Percentiles rank a stretch among this genome's conserved stretches.
Conservation (phyloP, 2,329 filamentous ascomycete genomes). For the Cadophora gregata region DNA sequence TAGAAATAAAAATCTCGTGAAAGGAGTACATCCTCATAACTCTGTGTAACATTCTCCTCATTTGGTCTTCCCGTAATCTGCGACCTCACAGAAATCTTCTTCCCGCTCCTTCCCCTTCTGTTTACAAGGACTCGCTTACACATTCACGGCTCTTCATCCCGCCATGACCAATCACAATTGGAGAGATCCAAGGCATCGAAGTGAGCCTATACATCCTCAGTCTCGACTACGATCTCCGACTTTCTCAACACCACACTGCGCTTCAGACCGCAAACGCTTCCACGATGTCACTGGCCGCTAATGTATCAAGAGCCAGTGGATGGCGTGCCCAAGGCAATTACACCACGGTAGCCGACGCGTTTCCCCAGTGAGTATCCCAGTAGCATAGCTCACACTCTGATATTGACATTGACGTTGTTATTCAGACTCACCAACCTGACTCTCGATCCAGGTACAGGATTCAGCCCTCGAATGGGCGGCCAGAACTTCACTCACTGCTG, state of each 20-base stretch:
- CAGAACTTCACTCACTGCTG: slow-evolving; percentile 26
- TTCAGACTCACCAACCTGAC: neutral
- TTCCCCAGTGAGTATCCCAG: slow-evolving; percentile 6
- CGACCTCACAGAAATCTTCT: too few species aligned
- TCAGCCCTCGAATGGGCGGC: slow-evolving; percentile 9
- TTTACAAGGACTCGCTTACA: slow-evolving; percentile 7
- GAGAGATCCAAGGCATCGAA: neutral
- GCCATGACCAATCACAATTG: neutral
- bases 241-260: too few species aligned
- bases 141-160: neutral
- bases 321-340: slow-evolving; percentile 11
- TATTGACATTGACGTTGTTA: neutral
- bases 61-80: too few species aligned
- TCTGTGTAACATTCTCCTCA: too few species aligned
- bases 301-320: neutral
- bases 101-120: neutral
- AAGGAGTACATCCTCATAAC: too few species aligned
- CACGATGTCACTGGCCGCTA: neutral
- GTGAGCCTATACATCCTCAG: too few species aligned
- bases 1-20: too few species aligned
- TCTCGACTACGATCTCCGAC: too few species aligned
- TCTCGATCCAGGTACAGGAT: slow-evolving; percentile 6
- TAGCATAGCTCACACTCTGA: neutral
- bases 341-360: neutral
- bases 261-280: neutral